Conservation (phyloP, 192 early-diverging fungal genomes). For the Coemansia sp. region DNA sequence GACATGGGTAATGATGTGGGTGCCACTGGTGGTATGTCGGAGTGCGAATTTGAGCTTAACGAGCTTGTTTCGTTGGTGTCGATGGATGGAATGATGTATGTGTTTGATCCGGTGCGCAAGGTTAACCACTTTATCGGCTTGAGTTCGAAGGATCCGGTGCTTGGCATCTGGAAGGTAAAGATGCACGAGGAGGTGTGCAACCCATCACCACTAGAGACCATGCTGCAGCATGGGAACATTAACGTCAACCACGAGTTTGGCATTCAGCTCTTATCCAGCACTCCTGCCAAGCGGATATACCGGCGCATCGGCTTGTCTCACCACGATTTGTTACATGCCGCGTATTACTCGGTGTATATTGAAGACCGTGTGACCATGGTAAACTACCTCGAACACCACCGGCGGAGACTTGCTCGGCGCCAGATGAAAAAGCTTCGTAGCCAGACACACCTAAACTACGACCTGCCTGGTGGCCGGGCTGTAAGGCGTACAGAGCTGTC, state of each 20-base stretch:
- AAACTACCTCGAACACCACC: constrained; percentile 29
- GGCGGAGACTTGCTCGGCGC: constrained; percentile 14
- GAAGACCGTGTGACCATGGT: constrained; percentile 39
- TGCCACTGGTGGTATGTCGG: neutral
- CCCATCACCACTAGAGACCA: constrained; percentile 29
- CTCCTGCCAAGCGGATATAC: constrained; percentile 36
- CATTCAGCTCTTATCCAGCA: constrained; percentile 17
- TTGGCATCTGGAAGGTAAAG: constrained; percentile 54
- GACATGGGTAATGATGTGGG: neutral
- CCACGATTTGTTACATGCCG: constrained; percentile 40
- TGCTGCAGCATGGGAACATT: constrained; percentile 13
- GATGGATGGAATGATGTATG: constrained; percentile 48
- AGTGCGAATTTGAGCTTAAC: constrained; percentile 15
- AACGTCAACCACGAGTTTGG: constrained; percentile 1
- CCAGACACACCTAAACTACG: constrained; percentile 10
- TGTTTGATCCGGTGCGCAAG: constrained; percentile 49
- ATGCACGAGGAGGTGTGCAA: constrained; percentile 50
- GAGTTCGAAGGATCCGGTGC: constrained; percentile 36
- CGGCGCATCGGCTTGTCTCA: constrained; percentile 45
- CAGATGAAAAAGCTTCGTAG: constrained; percentile 11
- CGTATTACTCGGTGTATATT: constrained; percentile 31
- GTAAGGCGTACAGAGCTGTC: constrained; percentile 11
- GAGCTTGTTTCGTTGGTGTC: constrained; percentile 51
- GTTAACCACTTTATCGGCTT: constrained; percentile 41
- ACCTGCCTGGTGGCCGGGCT: constrained; percentile 2